A percentile compares a stretch with the other conserved stretches of the same genome.
phyloP scores from a whole-genome alignment of 371 early-diverging fungal genomes.

The Mortierella sp. region DNA sequence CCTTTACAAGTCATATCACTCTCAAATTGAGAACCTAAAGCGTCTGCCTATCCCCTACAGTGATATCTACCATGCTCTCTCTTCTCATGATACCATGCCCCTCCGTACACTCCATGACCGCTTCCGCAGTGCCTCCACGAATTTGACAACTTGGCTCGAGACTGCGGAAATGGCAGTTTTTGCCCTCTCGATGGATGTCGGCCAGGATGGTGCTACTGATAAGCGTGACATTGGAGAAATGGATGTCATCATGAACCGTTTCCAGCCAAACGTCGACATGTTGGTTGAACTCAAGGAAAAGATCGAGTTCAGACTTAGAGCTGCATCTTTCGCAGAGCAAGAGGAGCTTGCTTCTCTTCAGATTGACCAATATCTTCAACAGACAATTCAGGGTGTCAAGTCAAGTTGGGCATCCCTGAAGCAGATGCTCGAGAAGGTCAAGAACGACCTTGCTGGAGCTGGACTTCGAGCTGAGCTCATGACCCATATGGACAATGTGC shows the following conservation, averaged over 20 bases:
- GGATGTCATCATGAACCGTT: constrained; percentile 58
- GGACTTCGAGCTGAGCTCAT: constrained; percentile 57
- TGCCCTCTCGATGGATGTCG: constrained; percentile 62
- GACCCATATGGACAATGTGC: constrained; percentile 54
- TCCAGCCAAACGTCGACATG: constrained; percentile 63
- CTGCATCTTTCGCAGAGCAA: constrained; percentile 37
- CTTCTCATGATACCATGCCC: constrained; percentile 58
- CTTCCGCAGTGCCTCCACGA: constrained; percentile 53
- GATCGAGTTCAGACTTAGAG: constrained; percentile 46
- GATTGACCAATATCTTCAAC: constrained; percentile 31
- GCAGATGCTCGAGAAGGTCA: constrained; percentile 54
- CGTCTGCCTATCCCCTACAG: constrained; percentile 53
- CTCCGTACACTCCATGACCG: constrained; percentile 54
- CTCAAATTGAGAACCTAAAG: constrained; percentile 54
- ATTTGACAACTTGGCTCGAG: constrained; percentile 64
- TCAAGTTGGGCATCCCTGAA: constrained; percentile 54
- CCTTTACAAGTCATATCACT: constrained; percentile 47
- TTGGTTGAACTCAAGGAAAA: constrained; percentile 62
- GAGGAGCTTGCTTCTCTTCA: constrained; percentile 29
- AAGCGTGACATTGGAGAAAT: constrained; percentile 60
- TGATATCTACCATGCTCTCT: constrained; percentile 58
- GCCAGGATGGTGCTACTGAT: constrained; percentile 53
- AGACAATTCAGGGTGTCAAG: constrained; percentile 41
- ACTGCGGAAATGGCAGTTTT: constrained; percentile 67
- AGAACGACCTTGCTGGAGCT: constrained; percentile 53